Conservation (phyloP, 1,139 yeast species). For the Taphrina wiesneri region DNA sequence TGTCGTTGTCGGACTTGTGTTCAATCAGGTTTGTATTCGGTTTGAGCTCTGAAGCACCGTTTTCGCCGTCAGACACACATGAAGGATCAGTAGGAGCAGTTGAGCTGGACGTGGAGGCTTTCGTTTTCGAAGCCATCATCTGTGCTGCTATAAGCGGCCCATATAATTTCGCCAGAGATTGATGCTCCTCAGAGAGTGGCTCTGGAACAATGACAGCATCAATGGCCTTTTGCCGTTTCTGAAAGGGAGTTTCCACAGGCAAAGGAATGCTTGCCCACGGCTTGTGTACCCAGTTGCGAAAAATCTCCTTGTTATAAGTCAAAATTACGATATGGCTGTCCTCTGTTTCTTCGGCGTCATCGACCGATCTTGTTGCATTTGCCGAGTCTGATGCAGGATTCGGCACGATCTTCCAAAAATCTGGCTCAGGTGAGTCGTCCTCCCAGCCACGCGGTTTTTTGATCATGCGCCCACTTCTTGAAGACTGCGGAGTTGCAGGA, state of each 20-base stretch:
- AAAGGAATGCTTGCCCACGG: constrained; percentile 11
- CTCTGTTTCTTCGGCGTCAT: background rate
- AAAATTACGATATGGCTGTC: constrained; percentile 14
- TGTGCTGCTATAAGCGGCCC: constrained; percentile 14
- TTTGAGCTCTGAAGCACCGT: too few species aligned
- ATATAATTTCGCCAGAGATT: constrained; percentile 11
- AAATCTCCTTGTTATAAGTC: background rate
- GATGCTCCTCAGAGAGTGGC: constrained; percentile 5
- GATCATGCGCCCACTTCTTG: constrained; percentile 17
- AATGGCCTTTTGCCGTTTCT: constrained; percentile 4
- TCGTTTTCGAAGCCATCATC: background rate
- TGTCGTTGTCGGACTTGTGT: too few species aligned
- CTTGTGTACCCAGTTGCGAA: background rate
- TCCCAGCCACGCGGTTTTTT: constrained; percentile 5
- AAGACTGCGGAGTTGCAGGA: background rate
- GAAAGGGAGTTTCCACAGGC: background rate
- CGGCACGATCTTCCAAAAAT: background rate
- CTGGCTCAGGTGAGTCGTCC: constrained; percentile 10
- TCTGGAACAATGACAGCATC: constrained; percentile 11
- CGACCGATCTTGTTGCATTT: background rate
- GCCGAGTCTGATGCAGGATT: background rate
- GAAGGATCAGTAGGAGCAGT: too few species aligned
- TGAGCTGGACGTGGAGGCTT: too few species aligned
- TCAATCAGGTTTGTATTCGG: too few species aligned
- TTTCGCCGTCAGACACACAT: too few species aligned